Conservation (phyloP, 495 filamentous ascomycete genomes). For the Podospora pseudocomata region DNA sequence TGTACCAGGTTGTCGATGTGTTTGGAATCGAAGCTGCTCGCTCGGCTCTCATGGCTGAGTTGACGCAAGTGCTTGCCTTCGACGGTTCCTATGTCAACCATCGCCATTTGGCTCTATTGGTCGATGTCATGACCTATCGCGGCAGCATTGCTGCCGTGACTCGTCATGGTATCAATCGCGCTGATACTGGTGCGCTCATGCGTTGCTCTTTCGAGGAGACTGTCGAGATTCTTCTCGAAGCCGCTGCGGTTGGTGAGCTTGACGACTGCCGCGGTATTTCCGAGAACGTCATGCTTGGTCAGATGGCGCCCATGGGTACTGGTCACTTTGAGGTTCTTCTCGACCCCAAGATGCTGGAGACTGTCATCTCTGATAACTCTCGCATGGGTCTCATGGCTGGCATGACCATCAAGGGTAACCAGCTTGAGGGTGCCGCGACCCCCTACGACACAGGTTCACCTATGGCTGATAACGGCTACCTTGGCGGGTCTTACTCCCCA, state of each 20-base stretch:
- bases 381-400: constrained; percentile 73
- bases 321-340: constrained; percentile 89
- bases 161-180: constrained; percentile 96
- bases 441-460: constrained; percentile 93
- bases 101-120: constrained; percentile 90
- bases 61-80: constrained; percentile 88
- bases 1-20: constrained; percentile 86
- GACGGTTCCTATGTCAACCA: constrained; percentile 99
- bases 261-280: constrained; percentile 98
- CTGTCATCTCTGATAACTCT: constrained; percentile 85
- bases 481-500: constrained; percentile 57
- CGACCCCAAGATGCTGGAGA: constrained; percentile 92
- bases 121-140: constrained; percentile 96
- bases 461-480: constrained; percentile 67
- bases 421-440: constrained; percentile 80
- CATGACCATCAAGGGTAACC: constrained; percentile 67
- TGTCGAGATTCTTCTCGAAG: constrained; percentile 94
- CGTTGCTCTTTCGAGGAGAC: constrained; percentile 99
- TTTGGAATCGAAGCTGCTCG: constrained; percentile 96
- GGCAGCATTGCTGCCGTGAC: constrained; percentile 93
- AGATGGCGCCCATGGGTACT: constrained; percentile 93
- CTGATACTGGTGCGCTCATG: constrained; percentile 97
- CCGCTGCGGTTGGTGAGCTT: constrained; percentile 86
- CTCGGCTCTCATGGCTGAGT: constrained; percentile 76
- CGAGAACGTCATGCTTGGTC: constrained; percentile 97